Evolutionary conservation across 2,329 filamentous ascomycete genomes (phyloP), one percentile per base, ranked within the genome.

Genomic region (Blastomyces gilchristii): DNA sequence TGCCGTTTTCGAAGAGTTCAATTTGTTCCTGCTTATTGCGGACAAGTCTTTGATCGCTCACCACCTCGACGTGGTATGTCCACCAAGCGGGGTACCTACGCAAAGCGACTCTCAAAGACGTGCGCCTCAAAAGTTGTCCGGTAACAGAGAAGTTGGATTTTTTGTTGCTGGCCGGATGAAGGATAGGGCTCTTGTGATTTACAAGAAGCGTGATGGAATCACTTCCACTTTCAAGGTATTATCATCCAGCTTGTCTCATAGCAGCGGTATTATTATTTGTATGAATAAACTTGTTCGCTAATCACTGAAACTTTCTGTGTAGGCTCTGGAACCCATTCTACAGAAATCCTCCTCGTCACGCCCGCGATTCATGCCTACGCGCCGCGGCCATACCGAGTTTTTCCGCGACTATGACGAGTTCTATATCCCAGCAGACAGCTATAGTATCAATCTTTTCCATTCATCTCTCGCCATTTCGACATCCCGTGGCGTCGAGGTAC

Each of bases 331-430:
- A 74, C 94, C 94, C 0, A 91, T 99, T 34, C 89, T 94, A 71
- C 92, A 97, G 68, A 97, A 96, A 73, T 89, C 91, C 0, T 87
- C 89, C 0, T 90, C 96, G 71, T 93, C 89, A 79, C 90, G 87
- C 70, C 84, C 86, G 4, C 86, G 90, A 9, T 80, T 87, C 67
- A 86, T 85, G 72, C 70, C 71, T 7, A 22, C 58, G 9, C 83
- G 83, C 11, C 81, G 83, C 39, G 91, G 91, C 25, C 86, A 84
- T 64, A 97, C 93, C 0, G 94, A 99, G 70, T 93, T 93, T 70
- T 99, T 97, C 85, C 88, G 94, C 66, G 94, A 99, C 72, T 99
- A 92, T 74, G 94, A 99, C 78, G 94, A 97, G 69, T 99, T 99
- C 77, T 99, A 97, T 77, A 92, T 99, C 69, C 94, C 94, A 0